Evolutionary conservation across 2,329 filamentous ascomycete genomes (phyloP).

Genomic region (Dactylellina sp.): DNA sequence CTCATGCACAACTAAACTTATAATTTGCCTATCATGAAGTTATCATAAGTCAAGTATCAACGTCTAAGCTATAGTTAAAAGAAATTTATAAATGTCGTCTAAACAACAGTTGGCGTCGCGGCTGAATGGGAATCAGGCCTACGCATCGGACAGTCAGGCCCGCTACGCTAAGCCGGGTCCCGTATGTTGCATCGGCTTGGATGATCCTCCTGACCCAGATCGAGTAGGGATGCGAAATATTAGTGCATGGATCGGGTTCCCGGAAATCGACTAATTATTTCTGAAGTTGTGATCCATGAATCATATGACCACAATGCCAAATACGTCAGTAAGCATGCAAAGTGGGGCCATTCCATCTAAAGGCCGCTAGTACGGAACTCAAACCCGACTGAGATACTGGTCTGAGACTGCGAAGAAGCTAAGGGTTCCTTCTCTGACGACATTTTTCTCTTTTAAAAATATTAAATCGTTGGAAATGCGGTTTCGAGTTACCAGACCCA

Average conservation of each 20-base stretch:
- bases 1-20: no score
- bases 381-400: slow-evolving; percentile 2
- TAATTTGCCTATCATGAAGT: no score
- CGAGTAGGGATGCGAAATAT: no score
- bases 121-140: background rate
- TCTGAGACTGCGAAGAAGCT: background rate
- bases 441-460: slow-evolving; percentile 1
- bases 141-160: slow-evolving; percentile 1
- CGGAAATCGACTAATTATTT: no score
- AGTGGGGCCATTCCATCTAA: background rate
- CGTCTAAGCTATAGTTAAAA: no score
- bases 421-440: slow-evolving; percentile 3
- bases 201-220: background rate
- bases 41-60: no score
- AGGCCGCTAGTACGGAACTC: background rate
- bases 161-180: background rate
- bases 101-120: no score
- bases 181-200: slow-evolving; percentile 4
- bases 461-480: background rate
- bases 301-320: no score
- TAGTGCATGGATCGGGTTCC: no score
- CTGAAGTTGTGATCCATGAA: no score
- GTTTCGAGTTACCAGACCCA: background rate
- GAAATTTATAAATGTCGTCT: no score
- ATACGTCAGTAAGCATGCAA: no score